These are phyloP conservation scores for Rhizomucor pusillus DNA, from an alignment of 371 early-diverging fungal genomes.

Conservation along the genomic window DNA sequence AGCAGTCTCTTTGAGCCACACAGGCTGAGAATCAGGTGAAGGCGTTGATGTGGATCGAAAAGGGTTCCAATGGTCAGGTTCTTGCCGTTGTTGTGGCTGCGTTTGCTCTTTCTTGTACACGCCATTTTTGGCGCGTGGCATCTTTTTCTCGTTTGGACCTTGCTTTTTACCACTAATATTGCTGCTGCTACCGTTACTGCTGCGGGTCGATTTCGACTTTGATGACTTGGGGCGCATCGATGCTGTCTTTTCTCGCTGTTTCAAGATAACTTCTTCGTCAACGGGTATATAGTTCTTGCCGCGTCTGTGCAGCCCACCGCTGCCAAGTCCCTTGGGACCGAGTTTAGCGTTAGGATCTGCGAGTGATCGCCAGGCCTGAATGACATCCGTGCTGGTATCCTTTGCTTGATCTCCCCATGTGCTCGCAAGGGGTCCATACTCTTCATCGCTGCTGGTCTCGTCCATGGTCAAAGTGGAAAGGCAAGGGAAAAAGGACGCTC, in stretches of 20 bases:
- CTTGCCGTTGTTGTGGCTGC: background rate
- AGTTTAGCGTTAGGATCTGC: conserved; percentile 21
- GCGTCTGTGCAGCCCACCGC: conserved; percentile 16
- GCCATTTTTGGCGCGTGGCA: background rate
- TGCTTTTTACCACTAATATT: background rate
- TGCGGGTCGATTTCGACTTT: too few relatives aligned
- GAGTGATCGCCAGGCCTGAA: conserved; percentile 10
- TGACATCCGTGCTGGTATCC: background rate
- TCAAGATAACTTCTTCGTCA: conserved; percentile 16
- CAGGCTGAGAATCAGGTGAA: background rate
- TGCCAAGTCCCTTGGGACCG: conserved; percentile 14
- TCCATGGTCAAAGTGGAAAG: too few relatives aligned
- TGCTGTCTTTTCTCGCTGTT: conserved; percentile 9
- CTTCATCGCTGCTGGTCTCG: conserved; percentile 10
- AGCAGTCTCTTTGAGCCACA: background rate
- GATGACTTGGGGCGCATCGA: background rate
- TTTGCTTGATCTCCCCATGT: conserved; percentile 17
- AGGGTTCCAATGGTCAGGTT: too few relatives aligned
- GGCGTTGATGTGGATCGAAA: background rate
- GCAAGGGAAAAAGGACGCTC: too few relatives aligned
- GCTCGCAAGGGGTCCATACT: conserved; percentile 16
- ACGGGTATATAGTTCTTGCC: conserved; percentile 19
- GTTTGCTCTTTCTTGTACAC: background rate
- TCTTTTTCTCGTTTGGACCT: too few relatives aligned
- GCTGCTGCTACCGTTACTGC: too few relatives aligned